Conservation (phyloP, 2,329 filamentous ascomycete genomes). For the Aspergillus caelatus region DNA sequence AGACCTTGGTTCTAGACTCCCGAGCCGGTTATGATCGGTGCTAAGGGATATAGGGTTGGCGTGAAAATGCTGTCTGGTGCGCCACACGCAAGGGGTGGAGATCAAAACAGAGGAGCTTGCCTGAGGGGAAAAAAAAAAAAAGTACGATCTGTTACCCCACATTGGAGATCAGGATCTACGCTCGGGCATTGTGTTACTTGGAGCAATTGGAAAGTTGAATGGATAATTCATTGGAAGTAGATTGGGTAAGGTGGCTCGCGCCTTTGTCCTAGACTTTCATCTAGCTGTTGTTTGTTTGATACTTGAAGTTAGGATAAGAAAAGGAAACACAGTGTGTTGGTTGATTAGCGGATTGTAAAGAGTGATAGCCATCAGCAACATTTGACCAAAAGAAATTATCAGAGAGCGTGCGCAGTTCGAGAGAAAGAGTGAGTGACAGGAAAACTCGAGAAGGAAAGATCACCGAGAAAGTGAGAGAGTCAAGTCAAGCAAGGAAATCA, state of each 20-base stretch:
- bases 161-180: not conserved
- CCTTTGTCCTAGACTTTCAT: not conserved
- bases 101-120: not conserved
- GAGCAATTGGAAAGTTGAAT: not conserved
- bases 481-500: not conserved
- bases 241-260: not conserved
- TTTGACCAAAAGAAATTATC: not conserved
- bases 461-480: conserved; percentile 1
- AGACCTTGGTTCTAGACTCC: not conserved
- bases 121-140: not conserved
- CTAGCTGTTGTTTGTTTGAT: not conserved
- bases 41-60: not conserved
- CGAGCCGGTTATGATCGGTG: not conserved
- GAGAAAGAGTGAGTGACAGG: not conserved
- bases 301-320: not conserved
- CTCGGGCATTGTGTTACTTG: not conserved
- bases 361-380: conserved; percentile 5
- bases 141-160: not conserved
- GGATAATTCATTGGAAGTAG: not conserved
- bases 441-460: not conserved
- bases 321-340: not conserved
- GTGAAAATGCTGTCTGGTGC: not conserved
- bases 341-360: not conserved
- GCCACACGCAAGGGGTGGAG: not conserved
- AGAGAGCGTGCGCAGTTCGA: not conserved